Base-by-base conservation (phyloP, 2,329 filamentous ascomycete species). In the Epichloe uncinata region DNA sequence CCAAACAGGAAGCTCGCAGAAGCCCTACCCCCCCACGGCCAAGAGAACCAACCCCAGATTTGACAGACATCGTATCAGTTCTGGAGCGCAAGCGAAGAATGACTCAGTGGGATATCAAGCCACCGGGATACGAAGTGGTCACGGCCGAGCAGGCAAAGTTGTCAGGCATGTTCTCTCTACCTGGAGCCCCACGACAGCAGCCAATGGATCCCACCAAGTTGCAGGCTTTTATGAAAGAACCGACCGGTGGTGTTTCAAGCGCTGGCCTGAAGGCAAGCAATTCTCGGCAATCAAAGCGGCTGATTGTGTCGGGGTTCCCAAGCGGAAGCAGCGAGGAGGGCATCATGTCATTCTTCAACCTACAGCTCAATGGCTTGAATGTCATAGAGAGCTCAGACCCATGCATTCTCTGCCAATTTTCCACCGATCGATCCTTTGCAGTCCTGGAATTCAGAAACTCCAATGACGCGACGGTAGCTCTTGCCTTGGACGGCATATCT, bases 101-200 rank as follows among this genome's bases (percentile, higher is more conserved):
- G 74, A 97, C 90, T 36, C 94, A 98, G 68, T 99, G 93, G 93
- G 94, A 99, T 66, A 96, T 98, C 67, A 98, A 98, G 71, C 93
- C 93, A 5, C 87, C 89, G 15, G 91, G 93, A 42, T 99, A 99
- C 63, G 94, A 98, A 63, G 95, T 93, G 67, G 91, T 99, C 56
- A 96, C 93, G 2, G 89, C 93, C 20, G 94, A 98, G 68, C 94
- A 98, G 67, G 94, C 93, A 47, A 99, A 99, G 73, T 77, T 98
- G 42, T 98, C 94, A 57, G 85, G 91, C 72, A 96, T 98, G 93
- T 99, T 98, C 73, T 90, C 94, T 53, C 80, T 99, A 43, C 93
- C 93, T 3, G 93, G 93, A 56, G 93, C 93, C 54, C 93, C 93
- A 49, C 82, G 93, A 58, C 89, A 95, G 66, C 90, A 96, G 62